Evolutionary conservation across 1,284 basidiomycete species (phyloP).

Genomic region (Anthracocystis setariae): DNA sequence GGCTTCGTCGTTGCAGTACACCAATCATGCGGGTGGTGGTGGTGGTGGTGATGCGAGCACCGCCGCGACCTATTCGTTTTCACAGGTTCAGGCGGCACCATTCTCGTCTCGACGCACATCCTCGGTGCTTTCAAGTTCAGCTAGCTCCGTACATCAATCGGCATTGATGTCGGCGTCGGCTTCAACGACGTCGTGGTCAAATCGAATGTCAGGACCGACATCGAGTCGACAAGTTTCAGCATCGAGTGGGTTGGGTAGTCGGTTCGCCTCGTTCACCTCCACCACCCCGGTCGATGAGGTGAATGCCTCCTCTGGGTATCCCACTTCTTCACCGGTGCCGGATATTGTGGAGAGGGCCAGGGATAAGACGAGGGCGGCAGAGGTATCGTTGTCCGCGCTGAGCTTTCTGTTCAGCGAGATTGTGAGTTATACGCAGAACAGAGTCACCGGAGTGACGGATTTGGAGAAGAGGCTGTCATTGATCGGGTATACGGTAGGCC

Average conservation of each 20-base stretch:
- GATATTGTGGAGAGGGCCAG: slow-evolving; percentile 63
- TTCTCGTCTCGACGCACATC: slow-evolving; percentile 34
- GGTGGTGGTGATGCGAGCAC: slow-evolving; percentile 6
- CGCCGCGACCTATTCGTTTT: slow-evolving; percentile 26
- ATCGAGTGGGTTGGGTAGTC: neutral
- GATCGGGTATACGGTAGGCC: slow-evolving; percentile 60
- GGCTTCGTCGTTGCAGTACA: slow-evolving; percentile 5
- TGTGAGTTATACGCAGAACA: slow-evolving; percentile 83
- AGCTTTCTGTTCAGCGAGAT: slow-evolving; percentile 62
- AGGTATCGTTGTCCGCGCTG: slow-evolving; percentile 50
- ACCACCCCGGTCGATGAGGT: slow-evolving; percentile 3
- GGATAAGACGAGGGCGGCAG: slow-evolving; percentile 49
- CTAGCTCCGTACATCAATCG: slow-evolving; percentile 12
- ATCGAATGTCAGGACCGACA: slow-evolving; percentile 4
- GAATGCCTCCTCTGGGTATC: neutral
- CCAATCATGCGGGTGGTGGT: neutral
- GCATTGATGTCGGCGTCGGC: slow-evolving; percentile 14
- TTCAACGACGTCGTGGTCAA: neutral
- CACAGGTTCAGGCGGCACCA: neutral
- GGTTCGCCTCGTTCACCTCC: slow-evolving; percentile 24
- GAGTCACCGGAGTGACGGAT: slow-evolving; percentile 92
- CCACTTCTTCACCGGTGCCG: slow-evolving; percentile 14
- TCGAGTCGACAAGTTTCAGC: slow-evolving; percentile 4
- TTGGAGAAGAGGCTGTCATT: slow-evolving; percentile 73
- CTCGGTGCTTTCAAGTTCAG: neutral